These are phyloP conservation scores for Podaxis sp. DNA, from an alignment of 768 basidiomycete genomes.

Conservation along the genomic window DNA sequence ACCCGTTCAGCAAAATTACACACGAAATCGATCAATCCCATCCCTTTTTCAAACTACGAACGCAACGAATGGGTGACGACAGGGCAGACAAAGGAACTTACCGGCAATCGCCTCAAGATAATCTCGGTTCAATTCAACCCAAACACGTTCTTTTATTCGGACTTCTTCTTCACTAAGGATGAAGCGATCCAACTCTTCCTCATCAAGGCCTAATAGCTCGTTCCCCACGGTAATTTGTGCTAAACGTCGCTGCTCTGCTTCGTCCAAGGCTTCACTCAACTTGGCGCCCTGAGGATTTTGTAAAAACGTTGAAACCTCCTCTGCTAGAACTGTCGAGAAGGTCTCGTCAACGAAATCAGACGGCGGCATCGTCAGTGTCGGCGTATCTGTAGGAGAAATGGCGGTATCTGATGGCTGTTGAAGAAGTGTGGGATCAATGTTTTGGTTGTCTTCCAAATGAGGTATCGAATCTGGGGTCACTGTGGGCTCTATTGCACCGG, in stretches of 20 bases:
- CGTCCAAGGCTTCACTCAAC: slow-evolving; percentile 62
- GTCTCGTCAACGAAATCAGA: slow-evolving; percentile 53
- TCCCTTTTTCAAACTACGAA: slow-evolving; percentile 1
- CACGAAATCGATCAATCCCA: background rate
- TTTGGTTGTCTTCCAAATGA: slow-evolving; percentile 41
- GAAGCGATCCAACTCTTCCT: slow-evolving; percentile 85
- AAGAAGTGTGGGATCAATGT: slow-evolving; percentile 61
- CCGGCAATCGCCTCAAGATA: slow-evolving; percentile 88
- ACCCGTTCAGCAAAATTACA: slow-evolving; percentile 44
- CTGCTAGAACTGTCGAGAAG: slow-evolving; percentile 59
- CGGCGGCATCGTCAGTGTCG: slow-evolving; percentile 27
- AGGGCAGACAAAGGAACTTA: slow-evolving; percentile 33
- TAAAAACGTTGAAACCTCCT: slow-evolving; percentile 71
- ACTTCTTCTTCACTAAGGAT: slow-evolving; percentile 79
- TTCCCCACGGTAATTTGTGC: slow-evolving; percentile 54
- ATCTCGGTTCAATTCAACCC: slow-evolving; percentile 92
- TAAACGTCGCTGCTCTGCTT: slow-evolving; percentile 63
- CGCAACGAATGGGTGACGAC: background rate
- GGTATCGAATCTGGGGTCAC: slow-evolving; percentile 47
- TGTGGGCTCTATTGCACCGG: slow-evolving; percentile 43
- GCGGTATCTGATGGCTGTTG: slow-evolving; percentile 18
- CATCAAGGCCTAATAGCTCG: slow-evolving; percentile 79
- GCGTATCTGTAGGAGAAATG: slow-evolving; percentile 13
- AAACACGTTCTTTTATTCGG: slow-evolving; percentile 83
- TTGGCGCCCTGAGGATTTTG: slow-evolving; percentile 59